phyloP scores from a whole-genome alignment of 2,329 filamentous ascomycete species.

The Apiospora arundinis region DNA sequence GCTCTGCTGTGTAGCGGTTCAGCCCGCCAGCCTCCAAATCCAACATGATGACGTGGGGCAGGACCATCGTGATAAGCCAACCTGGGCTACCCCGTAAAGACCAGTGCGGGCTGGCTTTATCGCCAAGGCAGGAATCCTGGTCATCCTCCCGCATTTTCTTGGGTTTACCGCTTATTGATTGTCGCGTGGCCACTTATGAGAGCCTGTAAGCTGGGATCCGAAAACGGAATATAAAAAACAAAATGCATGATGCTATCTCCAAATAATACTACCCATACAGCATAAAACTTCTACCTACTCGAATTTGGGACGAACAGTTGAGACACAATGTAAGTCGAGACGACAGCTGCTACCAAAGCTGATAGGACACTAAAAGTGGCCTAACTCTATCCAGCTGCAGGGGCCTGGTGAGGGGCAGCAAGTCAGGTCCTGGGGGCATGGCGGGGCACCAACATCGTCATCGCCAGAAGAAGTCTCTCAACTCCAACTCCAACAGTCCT shows the following conservation, averaged over 20 bases:
- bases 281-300: neutral
- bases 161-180: neutral
- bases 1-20: constrained; percentile 9
- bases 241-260: neutral
- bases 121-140: neutral
- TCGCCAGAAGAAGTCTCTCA: neutral
- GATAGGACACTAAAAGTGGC: neutral
- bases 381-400: neutral
- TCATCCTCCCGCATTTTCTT: neutral
- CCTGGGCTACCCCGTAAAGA: neutral
- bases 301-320: neutral
- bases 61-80: constrained; percentile 12
- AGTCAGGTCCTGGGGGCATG: constrained; percentile 1
- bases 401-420: neutral
- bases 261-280: neutral
- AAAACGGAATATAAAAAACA: neutral
- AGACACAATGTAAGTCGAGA: neutral
- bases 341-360: neutral
- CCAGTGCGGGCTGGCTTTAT: constrained; percentile 3
- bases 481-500: too few species aligned
- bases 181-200: too few species aligned
- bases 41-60: constrained; percentile 14
- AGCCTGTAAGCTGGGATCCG: neutral
- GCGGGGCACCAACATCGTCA: neutral
- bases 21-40: constrained; percentile 3